phyloP scores from a whole-genome alignment of 306 rosid species.

The Lagenaria siceraria region DNA sequence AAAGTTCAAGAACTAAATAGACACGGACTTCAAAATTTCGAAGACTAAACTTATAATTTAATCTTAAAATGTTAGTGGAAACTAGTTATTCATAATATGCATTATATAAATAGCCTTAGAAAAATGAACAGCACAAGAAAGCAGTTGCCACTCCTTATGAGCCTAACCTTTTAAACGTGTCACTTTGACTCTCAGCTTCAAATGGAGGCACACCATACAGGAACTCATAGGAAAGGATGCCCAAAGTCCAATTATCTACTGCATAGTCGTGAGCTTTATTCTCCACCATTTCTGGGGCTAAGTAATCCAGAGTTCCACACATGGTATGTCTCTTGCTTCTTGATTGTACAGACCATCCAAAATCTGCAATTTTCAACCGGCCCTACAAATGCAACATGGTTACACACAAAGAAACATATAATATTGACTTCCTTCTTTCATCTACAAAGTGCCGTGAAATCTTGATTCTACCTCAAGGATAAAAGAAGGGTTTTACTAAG shows the following conservation, averaged over 20 bases:
- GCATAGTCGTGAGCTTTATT: slow-evolving; percentile 72
- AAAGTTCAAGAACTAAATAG: no score
- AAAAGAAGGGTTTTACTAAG: neutral
- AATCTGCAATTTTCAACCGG: slow-evolving; percentile 79
- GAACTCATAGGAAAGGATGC: slow-evolving; percentile 80
- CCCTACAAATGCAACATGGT: slow-evolving; percentile 35
- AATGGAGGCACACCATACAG: slow-evolving; percentile 83
- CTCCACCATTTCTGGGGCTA: slow-evolving; percentile 94
- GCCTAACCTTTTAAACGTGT: slow-evolving; percentile 58
- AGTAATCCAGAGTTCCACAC: slow-evolving; percentile 92
- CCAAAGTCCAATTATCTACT: slow-evolving; percentile 86
- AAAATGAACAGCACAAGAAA: neutral
- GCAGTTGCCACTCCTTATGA: neutral
- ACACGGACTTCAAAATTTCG: no score
- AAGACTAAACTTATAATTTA: no score
- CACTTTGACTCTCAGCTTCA: slow-evolving; percentile 77
- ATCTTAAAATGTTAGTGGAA: neutral
- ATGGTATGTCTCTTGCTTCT: slow-evolving; percentile 62
- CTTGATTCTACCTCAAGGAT: neutral
- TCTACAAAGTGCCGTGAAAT: neutral
- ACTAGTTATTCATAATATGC: neutral
- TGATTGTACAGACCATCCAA: slow-evolving; percentile 93
- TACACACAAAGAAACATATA: neutral
- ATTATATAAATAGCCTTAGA: neutral
- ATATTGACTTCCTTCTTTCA: neutral